Evolutionary conservation across 1,284 basidiomycete genomes (phyloP), one percentile per base, ranked within the genome.

Genomic region (Cryptococcus deneoformans): DNA sequence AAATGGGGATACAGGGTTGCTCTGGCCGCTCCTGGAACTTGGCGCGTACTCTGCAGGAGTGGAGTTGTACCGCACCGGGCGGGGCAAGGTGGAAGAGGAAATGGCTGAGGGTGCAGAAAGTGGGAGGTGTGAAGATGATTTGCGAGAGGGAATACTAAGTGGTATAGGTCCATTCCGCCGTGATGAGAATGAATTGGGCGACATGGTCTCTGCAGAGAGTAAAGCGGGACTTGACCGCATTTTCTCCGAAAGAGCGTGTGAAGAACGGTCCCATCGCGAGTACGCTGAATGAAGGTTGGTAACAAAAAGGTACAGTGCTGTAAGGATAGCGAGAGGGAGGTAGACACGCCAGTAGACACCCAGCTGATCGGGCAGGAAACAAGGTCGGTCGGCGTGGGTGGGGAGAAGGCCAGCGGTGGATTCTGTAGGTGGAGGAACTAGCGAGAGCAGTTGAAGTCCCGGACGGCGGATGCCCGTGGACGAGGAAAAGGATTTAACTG

Each of bases 381-480:
- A 93, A 35, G 83, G 82, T 3, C 74, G 70, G 65, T 87, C 85
- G 44, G 80, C 80, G 62, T 69, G 66, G 60, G 79, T 80, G 66
- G 62, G 74, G 20, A 47, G 20, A 6, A 73, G 62, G 50, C 36
- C 56, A 49, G 54, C 39, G 5, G 53, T 24, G n/a, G 24, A 6
- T 9, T 12, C 14, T 14, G 46, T 44, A 0, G 67, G 42, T 1
- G 83, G 82, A 38, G 85, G 80, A 12, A 81, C 78, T 5, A 94
- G 80, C 0, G 89, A 88, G 48, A 96, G 81, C 11, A 96, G 82
- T 61, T 93, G 90, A 71, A 94, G 90, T 29, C 91, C 92, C 1
- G 92, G 90, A 16, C 80, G 79, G 36, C 81, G 80, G 40, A 96
- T 85, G 39, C 87, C 87, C 77, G 86, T 85, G 2, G 85, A 86